Conservation (phyloP, 768 basidiomycete species). For the Hemileccinum impolitum region DNA sequence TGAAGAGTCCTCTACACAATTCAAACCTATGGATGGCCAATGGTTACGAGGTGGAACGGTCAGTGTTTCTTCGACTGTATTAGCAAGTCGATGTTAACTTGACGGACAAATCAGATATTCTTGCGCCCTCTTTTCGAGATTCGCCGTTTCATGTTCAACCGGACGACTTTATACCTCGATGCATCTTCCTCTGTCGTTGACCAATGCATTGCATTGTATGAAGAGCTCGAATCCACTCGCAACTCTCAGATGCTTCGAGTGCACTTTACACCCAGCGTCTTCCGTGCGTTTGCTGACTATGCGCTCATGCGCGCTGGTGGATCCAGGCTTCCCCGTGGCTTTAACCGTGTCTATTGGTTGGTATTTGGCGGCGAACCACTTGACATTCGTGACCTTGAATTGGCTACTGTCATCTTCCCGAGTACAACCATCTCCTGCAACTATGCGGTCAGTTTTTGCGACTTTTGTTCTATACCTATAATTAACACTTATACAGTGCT, state of each 20-base stretch:
- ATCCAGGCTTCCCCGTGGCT: conserved; percentile 17
- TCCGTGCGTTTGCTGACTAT: conserved; percentile 29
- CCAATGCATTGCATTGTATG: conserved; percentile 22
- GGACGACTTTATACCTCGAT: conserved; percentile 29
- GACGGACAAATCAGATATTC: conserved; percentile 19
- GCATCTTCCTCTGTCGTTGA: conserved; percentile 25
- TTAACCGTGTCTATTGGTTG: conserved; percentile 32
- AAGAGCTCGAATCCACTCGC: conserved; percentile 24
- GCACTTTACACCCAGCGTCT: conserved; percentile 29
- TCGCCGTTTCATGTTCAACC: conserved; percentile 33
- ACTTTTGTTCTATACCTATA: background rate
- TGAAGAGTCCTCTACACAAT: conserved; percentile 27
- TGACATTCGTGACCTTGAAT: conserved; percentile 23
- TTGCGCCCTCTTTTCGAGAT: conserved; percentile 31
- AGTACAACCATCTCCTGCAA: conserved; percentile 29
- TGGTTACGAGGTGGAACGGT: conserved; percentile 33
- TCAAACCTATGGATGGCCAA: conserved; percentile 27
- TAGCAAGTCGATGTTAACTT: background rate
- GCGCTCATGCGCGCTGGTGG: conserved; percentile 19
- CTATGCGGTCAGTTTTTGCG: conserved; percentile 23
- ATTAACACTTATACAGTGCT: conserved; percentile 12
- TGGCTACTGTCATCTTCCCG: conserved; percentile 25
- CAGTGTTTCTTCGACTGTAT: background rate
- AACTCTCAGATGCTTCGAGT: conserved; percentile 25
- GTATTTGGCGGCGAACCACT: conserved; percentile 29